Evolutionary conservation across 129 eudicot genomes (phyloP).

Genomic region (Flaveria ramosissima): DNA sequence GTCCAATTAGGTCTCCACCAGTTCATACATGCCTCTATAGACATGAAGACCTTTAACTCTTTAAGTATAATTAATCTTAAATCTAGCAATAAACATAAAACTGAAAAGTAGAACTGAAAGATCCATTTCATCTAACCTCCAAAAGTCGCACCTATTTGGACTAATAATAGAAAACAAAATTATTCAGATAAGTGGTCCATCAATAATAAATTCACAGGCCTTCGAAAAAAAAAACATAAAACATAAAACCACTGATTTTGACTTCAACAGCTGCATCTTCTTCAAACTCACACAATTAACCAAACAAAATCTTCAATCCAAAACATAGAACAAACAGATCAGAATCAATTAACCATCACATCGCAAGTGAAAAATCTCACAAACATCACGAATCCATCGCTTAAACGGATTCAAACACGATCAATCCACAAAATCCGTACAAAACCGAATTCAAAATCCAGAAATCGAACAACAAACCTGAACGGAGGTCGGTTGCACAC

Average conservation of each 20-base stretch:
- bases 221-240: neutral
- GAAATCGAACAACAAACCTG: slow-evolving; percentile 54
- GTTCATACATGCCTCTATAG: slow-evolving; percentile 9
- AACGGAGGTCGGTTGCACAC: slow-evolving; percentile 79
- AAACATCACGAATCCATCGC: neutral
- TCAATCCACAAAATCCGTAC: neutral
- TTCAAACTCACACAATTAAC: slow-evolving; percentile 2
- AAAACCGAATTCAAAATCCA: neutral
- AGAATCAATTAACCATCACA: neutral
- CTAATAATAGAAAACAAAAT: slow-evolving; percentile 17
- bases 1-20: slow-evolving; percentile 21
- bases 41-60: neutral
- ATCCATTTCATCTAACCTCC: slow-evolving; percentile 25
- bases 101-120: slow-evolving; percentile 5
- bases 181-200: slow-evolving; percentile 40
- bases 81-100: neutral
- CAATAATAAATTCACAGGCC: slow-evolving; percentile 24
- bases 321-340: slow-evolving; percentile 15
- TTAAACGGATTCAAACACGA: slow-evolving; percentile 7
- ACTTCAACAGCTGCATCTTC: slow-evolving; percentile 7
- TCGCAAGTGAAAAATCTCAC: neutral
- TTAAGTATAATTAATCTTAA: neutral
- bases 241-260: neutral
- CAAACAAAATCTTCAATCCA: slow-evolving; percentile 5
- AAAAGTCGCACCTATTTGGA: slow-evolving; percentile 24